Conservation (phyloP, 352 stramenopile species). For the Phytophthora hibernalis region DNA sequence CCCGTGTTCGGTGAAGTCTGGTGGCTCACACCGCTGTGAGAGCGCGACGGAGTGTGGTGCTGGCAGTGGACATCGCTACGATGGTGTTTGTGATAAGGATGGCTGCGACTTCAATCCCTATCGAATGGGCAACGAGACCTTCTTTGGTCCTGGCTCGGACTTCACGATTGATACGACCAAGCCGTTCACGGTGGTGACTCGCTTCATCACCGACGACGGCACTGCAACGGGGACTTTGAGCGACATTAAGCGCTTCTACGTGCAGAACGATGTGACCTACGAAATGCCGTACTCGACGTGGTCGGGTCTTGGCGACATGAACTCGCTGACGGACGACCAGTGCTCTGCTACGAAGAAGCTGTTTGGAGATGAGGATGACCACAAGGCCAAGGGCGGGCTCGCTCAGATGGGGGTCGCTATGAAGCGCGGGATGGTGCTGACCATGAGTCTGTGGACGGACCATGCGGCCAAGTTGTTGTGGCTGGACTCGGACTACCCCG, state of each 20-base stretch:
- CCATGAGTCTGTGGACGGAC: conserved; percentile 76
- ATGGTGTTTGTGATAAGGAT: conserved; percentile 34
- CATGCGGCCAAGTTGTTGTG: conserved; percentile 58
- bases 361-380: conserved; percentile 60
- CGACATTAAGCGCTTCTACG: conserved; percentile 30
- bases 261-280: conserved; percentile 21
- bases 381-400: conserved; percentile 41
- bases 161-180: conserved; percentile 34
- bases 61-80: conserved; percentile 11
- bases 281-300: conserved; percentile 26
- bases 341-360: conserved; percentile 32
- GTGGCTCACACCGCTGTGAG: conserved; percentile 34
- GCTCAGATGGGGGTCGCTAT: conserved; percentile 52
- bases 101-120: conserved; percentile 40
- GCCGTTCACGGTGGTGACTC: conserved; percentile 34
- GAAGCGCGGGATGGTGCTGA: conserved; percentile 59
- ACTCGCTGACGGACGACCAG: conserved; percentile 28
- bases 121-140: conserved; percentile 39
- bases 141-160: conserved; percentile 28
- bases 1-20: conserved; percentile 30
- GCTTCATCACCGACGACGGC: conserved; percentile 33
- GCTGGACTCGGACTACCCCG: conserved; percentile 66
- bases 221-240: conserved; percentile 22
- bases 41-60: conserved; percentile 21
- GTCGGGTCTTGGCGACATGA: conserved; percentile 22